Percentiles rank a stretch among this genome's conserved stretches.
Evolutionary conservation across 2,329 filamentous ascomycete species (phyloP).

Genomic region (Fusarium liriodendri): DNA sequence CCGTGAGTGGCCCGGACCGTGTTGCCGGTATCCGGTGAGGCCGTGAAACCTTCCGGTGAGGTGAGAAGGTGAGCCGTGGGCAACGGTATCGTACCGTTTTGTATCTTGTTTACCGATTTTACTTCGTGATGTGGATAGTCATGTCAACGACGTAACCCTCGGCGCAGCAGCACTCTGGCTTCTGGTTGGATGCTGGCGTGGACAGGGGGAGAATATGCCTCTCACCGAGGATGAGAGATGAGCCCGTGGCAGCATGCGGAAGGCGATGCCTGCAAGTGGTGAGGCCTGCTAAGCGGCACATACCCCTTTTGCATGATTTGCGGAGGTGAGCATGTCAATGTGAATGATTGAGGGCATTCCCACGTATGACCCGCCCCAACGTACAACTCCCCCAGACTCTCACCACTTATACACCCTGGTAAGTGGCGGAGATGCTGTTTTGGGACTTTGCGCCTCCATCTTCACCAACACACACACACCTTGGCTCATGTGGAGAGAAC

Average conservation of each 20-base stretch:
- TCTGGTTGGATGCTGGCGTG: neutral
- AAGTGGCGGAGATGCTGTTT: slow-evolving; percentile 1
- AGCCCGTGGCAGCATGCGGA: slow-evolving; percentile 4
- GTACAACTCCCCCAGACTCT: neutral
- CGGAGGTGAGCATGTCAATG: neutral
- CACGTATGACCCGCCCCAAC: slow-evolving; percentile 1
- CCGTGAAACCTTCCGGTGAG: slow-evolving; percentile 6
- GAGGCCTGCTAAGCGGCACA: neutral
- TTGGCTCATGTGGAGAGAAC: neutral
- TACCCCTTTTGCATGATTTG: slow-evolving; percentile 4
- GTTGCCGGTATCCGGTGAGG: slow-evolving; percentile 9
- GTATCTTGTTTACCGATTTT: slow-evolving; percentile 10
- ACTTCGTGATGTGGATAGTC: slow-evolving; percentile 12
- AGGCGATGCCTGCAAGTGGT: slow-evolving; percentile 1
- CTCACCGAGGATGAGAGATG: slow-evolving; percentile 21
- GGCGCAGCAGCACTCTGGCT: neutral
- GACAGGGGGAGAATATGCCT: slow-evolving; percentile 8
- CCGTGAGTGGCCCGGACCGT: slow-evolving; percentile 20
- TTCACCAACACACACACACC: neutral
- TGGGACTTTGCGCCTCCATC: slow-evolving; percentile 1
- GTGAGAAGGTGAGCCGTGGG: slow-evolving; percentile 22
- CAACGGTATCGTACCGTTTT: slow-evolving; percentile 14
- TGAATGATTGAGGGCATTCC: slow-evolving; percentile 12
- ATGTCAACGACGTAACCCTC: slow-evolving; percentile 9
- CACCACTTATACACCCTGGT: neutral